A percentile compares a stretch with the other conserved stretches of the same genome.
These are phyloP conservation scores for Trypanosoma caninum DNA, from an alignment of 208 protist genomes.

Conservation along the genomic window DNA sequence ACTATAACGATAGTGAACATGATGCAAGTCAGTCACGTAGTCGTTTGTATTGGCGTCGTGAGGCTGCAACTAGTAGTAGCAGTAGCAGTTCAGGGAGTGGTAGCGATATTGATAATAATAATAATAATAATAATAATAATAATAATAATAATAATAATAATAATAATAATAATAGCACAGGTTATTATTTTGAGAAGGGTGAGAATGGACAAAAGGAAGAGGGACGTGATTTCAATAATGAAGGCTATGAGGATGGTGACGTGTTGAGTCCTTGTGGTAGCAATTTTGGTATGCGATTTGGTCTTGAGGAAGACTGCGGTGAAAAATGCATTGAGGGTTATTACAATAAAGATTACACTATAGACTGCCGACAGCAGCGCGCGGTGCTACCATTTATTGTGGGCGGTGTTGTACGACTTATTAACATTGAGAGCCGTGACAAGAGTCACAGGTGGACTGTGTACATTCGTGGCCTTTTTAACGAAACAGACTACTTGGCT, in stretches of 20 bases:
- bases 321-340: constrained; percentile 1
- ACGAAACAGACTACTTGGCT: constrained; percentile 61
- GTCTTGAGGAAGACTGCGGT: not conserved
- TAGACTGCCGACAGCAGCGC: constrained; percentile 8
- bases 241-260: not conserved
- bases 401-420: constrained; percentile 60
- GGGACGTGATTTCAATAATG: not conserved
- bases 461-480: constrained; percentile 84
- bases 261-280: not conserved
- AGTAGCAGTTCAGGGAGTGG: not conserved
- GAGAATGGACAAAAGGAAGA: not conserved
- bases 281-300: not conserved
- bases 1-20: constrained; percentile 3
- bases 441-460: constrained; percentile 84
- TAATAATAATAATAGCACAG: constrained; percentile 4
- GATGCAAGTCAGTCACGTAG: not conserved
- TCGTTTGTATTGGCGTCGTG: not conserved
- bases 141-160: not conserved
- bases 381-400: constrained; percentile 62
- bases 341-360: not conserved
- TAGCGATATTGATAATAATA: not conserved
- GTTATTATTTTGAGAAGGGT: not conserved
- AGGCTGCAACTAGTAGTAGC: not conserved
- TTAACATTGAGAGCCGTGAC: constrained; percentile 61
- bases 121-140: not conserved